These are phyloP conservation scores for Cymodocea nodosa DNA, from an alignment of 116 monocot species.

Conservation along the genomic window DNA sequence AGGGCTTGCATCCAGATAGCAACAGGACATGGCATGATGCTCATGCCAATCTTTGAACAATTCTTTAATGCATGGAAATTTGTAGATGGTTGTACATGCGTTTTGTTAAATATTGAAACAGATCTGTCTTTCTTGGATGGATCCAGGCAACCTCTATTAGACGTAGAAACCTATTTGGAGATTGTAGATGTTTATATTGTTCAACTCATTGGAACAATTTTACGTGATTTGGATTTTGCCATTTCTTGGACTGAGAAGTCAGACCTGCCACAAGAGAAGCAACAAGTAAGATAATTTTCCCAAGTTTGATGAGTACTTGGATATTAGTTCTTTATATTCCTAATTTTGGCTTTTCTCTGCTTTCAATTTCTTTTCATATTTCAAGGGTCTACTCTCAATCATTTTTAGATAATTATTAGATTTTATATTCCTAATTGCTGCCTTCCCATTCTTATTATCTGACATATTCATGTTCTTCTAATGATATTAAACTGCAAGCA, in stretches of 20 bases:
- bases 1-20: conserved; percentile 71
- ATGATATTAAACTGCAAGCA: no score
- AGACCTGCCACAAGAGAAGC: conserved; percentile 52
- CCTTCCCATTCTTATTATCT: no score
- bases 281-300: conserved; percentile 32
- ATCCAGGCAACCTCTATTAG: conserved; percentile 8
- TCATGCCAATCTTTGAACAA: conserved; percentile 51
- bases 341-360: not conserved
- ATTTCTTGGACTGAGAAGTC: conserved; percentile 69
- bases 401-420: no score
- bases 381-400: not conserved
- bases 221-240: conserved; percentile 37
- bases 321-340: not conserved
- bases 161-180: conserved; percentile 43
- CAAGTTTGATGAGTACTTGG: not conserved
- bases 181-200: conserved; percentile 61
- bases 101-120: conserved; percentile 18
- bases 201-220: conserved; percentile 28
- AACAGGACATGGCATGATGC: conserved; percentile 37
- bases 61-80: conserved; percentile 64
- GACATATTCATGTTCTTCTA: no score
- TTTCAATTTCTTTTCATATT: not conserved
- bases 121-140: conserved; percentile 7
- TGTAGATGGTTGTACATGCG: conserved; percentile 27
- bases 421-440: no score